These are phyloP conservation scores for Trichaptum fuscoviolaceum DNA, from an alignment of 768 basidiomycete species.

Conservation along the genomic window DNA sequence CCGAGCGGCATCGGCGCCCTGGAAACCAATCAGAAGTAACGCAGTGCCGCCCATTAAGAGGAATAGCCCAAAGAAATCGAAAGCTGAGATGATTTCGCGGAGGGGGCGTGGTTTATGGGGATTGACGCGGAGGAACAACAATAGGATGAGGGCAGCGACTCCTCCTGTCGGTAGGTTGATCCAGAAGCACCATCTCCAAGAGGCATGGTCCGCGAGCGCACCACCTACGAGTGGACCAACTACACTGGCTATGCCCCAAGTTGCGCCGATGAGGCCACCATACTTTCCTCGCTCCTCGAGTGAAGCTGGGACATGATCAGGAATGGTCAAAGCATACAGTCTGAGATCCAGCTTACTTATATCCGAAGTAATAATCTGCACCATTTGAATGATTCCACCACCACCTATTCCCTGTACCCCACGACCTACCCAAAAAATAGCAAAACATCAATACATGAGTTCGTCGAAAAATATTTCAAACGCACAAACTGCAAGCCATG, in stretches of 20 bases:
- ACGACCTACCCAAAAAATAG: slow-evolving; percentile 24
- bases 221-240: slow-evolving; percentile 37
- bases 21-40: slow-evolving; percentile 35
- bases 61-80: slow-evolving; percentile 36
- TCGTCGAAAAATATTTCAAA: background rate
- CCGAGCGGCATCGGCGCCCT: slow-evolving; percentile 14
- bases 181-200: slow-evolving; percentile 39
- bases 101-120: slow-evolving; percentile 27
- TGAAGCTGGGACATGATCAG: slow-evolving; percentile 13
- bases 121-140: slow-evolving; percentile 32
- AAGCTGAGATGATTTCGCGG: slow-evolving; percentile 26
- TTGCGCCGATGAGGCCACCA: slow-evolving; percentile 30
- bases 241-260: slow-evolving; percentile 34
- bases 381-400: slow-evolving; percentile 32
- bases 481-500: slow-evolving; percentile 26
- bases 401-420: slow-evolving; percentile 41
- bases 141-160: slow-evolving; percentile 24
- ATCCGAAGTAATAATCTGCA: slow-evolving; percentile 35
- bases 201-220: slow-evolving; percentile 28
- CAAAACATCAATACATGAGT: background rate
- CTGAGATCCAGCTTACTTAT: slow-evolving; percentile 17
- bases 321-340: background rate
- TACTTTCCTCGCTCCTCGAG: slow-evolving; percentile 30
- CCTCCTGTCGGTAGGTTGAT: slow-evolving; percentile 36
- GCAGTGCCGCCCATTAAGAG: slow-evolving; percentile 30